Base-by-base conservation (phyloP, 1,284 basidiomycete genomes). In the Fomitiporia mediterranea region DNA sequence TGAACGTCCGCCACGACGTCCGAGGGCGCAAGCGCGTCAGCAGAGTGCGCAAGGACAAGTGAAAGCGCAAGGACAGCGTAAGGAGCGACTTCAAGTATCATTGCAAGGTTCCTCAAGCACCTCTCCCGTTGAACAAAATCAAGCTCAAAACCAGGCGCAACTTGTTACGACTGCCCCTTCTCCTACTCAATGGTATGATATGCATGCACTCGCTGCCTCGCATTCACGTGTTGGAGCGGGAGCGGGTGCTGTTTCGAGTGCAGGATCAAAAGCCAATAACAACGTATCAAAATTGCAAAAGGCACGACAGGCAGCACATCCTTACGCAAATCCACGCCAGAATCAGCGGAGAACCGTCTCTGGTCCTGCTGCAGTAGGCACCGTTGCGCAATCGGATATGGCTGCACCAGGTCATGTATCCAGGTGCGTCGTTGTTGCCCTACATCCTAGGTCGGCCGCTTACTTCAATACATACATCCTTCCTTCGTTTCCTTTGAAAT, bases 1-100 rank as follows among this genome's bases (percentile, higher is more conserved):
- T 30, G 57, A 59, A 38, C 57, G 57, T 25, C 53, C 43, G n/a
- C 57, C 21, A 9, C 53, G 53, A 19, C 53, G 53, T 5, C 17
- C 46, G 9, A 27, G 44, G 19, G 40, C n/a, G 35, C 23, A 51
- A 30, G 30, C 30, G 2, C 57, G 34, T n/a, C 42, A 54, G 11
- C 37, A 48, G 46, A n/a, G 13, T 17, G 40, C 39, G 17, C 48
- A 44, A 25, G 13, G 30, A 28, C 55, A 56, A 30, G 9, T 34
- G 9, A 35, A 51, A 34, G 13, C 17, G 11, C 28, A n/a, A 11
- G 11, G 17, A 13, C 8, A 48, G 46, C 21, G 8, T 48, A 37
- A 37, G 39, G 17, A 40, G 39, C 39, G 8, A 13, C 13, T 17
- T 2, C 25, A 25, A 28, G 44, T 46, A 8, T 28, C 11, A 30